Base-by-base conservation (phyloP, 441 rosid genomes). In the Kokia cookei region DNA sequence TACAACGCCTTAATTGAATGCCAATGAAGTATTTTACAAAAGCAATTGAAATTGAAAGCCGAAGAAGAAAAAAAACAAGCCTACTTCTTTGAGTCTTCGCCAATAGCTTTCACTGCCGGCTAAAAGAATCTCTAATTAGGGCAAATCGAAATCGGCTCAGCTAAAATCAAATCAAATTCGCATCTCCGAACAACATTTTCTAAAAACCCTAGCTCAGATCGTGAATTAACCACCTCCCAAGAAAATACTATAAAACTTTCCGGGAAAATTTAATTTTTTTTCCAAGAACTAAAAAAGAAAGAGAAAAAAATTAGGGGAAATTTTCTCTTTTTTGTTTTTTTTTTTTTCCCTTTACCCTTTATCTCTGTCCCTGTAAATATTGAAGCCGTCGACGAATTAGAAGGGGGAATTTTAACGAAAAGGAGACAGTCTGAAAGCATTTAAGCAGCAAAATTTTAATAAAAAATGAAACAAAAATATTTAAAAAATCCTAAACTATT, bases 111-210 rank as follows among this genome's bases (percentile, higher is more conserved):
- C 35, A 5, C 69, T 47, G 13, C 53, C 54, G 5, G 54, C 54
- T 65, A 12, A 19, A 22, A 43, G 8, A 66, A 26, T 7, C 37
- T 35, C 17, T 26, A 47, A 67, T 47, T 15, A 7, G 6, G 71
- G 24, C 24, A 48, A 48, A 67, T 67, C 72, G 75, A 84, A 87
- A 89, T 92, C 92, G 83, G 74, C 35, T 37, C 62, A 82, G 76
- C 84, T 76, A 71, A 42, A 84, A 86, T 80, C 74, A 73, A 76
- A 69, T 17, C 76, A 40, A 85, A 81, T 75, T 72, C 65, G 78
- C 84, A 82, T 90, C 81, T 73, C 83, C 68, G 78, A 86, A 84
- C 84, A 82, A 74, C 89, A 87, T 85, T 84, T 82, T 32, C 35
- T 62, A 9, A 81, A 79, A 85, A 89, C 91, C 90, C 91, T 85